These are phyloP conservation scores for Colletotrichum sp. DNA, from an alignment of 2,329 filamentous ascomycete genomes.

Conservation along the genomic window DNA sequence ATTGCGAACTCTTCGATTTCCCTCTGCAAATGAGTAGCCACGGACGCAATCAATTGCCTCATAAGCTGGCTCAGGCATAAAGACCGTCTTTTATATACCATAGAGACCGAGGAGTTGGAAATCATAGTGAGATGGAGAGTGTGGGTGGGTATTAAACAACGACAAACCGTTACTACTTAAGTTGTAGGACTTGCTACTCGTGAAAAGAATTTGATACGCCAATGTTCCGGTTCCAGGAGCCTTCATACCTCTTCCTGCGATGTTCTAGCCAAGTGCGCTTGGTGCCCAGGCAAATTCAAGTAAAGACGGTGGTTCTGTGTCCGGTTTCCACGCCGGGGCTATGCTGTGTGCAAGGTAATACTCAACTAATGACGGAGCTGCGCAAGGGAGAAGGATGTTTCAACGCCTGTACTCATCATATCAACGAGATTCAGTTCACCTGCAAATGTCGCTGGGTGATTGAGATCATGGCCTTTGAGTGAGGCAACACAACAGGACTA, in stretches of 20 bases:
- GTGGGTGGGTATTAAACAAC: neutral
- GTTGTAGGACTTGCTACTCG: neutral
- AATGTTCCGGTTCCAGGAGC: fast-evolving
- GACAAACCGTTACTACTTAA: neutral
- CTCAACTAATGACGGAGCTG: neutral
- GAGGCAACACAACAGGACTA: neutral
- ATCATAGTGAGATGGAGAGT: neutral
- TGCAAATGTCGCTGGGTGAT: too few species aligned
- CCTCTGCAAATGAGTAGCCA: too few species aligned
- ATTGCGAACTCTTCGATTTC: too few species aligned
- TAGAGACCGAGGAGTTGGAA: neutral
- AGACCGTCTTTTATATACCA: neutral
- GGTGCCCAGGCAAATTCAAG: neutral
- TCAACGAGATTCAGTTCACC: neutral
- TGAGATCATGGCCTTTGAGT: neutral
- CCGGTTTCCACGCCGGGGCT: fast-evolving
- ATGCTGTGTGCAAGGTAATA: neutral
- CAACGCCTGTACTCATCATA: fast-evolving
- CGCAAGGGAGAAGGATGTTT: neutral
- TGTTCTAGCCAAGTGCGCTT: neutral
- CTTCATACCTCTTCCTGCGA: neutral
- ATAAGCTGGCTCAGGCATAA: neutral
- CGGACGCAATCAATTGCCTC: too few species aligned
- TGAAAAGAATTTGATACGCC: neutral
- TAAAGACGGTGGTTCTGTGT: neutral